Base-by-base conservation (phyloP, 441 rosid genomes). In the Jatropha podagrica region DNA sequence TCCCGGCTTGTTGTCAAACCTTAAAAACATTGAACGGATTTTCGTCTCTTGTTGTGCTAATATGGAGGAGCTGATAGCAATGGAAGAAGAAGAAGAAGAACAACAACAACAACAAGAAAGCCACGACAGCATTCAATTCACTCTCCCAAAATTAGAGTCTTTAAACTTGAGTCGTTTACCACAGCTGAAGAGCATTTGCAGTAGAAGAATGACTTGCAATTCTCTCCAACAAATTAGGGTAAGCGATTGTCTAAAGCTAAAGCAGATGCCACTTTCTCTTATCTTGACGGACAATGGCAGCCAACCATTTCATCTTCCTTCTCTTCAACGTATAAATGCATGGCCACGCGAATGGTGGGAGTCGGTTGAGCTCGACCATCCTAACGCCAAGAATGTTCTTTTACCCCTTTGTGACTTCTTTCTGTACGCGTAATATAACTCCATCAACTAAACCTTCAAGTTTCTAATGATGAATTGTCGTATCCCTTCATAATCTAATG, bases 311-410 rank as follows among this genome's bases (percentile, higher is more conserved):
- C 40, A 1, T 67, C 71, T 67, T 5, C 58, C 71, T 48, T 48
- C 56, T 12, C 37, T 71, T 40, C 2, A 40, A 56, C 0, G 0
- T 2, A 52, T 56, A 38, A 1, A 0, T 0, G 3, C 40, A 7
- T 3, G 1, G 42, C 54, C 64, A 7, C 3, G 12, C 20, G 20
- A 71, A 71, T 56, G 74, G 74, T 58, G 74, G 74, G 40, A 56
- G n/a, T n/a, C 32, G 12, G 52, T 71, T 41, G 74, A 71, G 38
- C 40, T 41, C 37, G 65, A 56, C 18, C 74, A 71, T 58, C 65
- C 52, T 13, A 5, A 55, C 2, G 52, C 48, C 11, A 56, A 56
- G 40, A 20, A n/a, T n/a, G 0, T 23, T 20, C 64, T 71, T 17
- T 69, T 2, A 4, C 51, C 51, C 26, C 18, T 54, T 56, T 8